Evolutionary conservation across 257 asterid species (phyloP).

Genomic region (Solanum stenotomum): DNA sequence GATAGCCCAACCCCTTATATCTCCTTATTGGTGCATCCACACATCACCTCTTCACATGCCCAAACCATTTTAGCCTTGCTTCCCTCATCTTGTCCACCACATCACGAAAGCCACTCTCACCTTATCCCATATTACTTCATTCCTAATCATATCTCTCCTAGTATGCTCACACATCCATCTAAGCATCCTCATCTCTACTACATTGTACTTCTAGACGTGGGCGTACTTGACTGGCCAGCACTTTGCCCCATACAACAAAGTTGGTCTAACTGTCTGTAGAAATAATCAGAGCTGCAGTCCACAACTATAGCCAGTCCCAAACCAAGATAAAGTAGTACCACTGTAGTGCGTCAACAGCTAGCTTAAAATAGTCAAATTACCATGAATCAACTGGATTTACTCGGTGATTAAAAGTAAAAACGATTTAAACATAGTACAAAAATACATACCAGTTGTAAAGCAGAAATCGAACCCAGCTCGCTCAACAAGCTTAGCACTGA

Average conservation of each 20-base stretch:
- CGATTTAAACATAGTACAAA: background rate
- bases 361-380: background rate
- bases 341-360: background rate
- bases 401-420: background rate
- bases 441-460: constrained; percentile 64
- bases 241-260: background rate
- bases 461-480: constrained; percentile 82
- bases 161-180: background rate
- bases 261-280: background rate
- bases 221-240: background rate
- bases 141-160: background rate
- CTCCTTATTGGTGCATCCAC: background rate
- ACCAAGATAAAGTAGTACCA: background rate
- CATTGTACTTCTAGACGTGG: background rate
- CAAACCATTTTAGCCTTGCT: background rate
- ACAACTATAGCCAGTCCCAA: background rate
- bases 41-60: background rate
- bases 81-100: background rate
- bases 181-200: background rate
- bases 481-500: constrained; percentile 87
- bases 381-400: background rate
- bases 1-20: background rate
- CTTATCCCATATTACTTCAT: background rate
- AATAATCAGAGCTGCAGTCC: background rate
- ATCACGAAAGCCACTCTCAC: background rate